These are phyloP conservation scores for Penicillium sp. DNA, from an alignment of 2,329 filamentous ascomycete species.

Conservation along the genomic window DNA sequence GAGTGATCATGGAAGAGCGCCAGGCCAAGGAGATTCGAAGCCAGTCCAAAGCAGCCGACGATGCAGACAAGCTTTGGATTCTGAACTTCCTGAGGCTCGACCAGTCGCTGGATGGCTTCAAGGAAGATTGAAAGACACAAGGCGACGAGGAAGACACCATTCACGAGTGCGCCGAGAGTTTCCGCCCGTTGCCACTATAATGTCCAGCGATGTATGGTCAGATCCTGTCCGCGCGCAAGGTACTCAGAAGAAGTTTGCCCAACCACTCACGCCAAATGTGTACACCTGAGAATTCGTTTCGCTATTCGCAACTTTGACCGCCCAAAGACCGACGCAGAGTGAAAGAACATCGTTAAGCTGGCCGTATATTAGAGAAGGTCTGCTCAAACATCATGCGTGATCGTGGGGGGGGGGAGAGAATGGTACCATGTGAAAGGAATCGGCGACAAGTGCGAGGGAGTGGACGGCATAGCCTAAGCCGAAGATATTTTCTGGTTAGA, in stretches of 20 bases:
- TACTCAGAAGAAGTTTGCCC: background rate
- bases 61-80: constrained; percentile 83
- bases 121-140: constrained; percentile 94
- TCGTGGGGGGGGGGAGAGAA: background rate
- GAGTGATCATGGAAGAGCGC: constrained; percentile 90
- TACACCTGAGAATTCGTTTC: constrained; percentile 79
- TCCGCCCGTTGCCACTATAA: constrained; percentile 88
- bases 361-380: background rate
- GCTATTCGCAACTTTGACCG: constrained; percentile 79
- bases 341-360: constrained; percentile 97
- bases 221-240: constrained; percentile 2
- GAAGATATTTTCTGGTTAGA: constrained; percentile 3
- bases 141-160: constrained; percentile 94
- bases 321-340: constrained; percentile 86
- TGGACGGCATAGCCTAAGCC: constrained; percentile 67
- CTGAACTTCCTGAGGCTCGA: constrained; percentile 81
- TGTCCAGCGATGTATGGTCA: constrained; percentile 4
- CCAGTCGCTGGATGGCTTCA: constrained; percentile 84
- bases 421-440: constrained; percentile 94
- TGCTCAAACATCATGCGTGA: background rate
- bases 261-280: constrained; percentile 76
- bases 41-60: constrained; percentile 77
- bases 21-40: constrained; percentile 83
- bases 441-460: constrained; percentile 87
- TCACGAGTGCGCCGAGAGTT: constrained; percentile 91